Evolutionary conservation across 73 alveolate genomes (phyloP).

Genomic region (Paramecium sexaurelia): DNA sequence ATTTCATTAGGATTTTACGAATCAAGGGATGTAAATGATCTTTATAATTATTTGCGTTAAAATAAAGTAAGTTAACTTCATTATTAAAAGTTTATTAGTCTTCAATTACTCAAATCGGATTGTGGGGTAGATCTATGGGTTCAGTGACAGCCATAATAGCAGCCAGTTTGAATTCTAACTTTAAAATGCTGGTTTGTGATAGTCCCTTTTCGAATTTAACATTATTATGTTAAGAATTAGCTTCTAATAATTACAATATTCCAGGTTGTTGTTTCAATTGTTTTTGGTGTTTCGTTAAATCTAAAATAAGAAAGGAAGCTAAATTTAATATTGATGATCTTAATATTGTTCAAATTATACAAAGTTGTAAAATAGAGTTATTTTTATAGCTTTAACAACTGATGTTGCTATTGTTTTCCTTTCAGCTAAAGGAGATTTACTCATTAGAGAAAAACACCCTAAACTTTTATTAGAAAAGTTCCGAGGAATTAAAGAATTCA

Average conservation of each 20-base stretch:
- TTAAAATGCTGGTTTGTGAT: constrained; percentile 32
- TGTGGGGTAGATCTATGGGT: constrained; percentile 96
- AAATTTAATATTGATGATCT: constrained; percentile 24
- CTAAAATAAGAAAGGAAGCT: constrained; percentile 40
- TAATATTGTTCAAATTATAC: not conserved
- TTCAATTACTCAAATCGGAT: constrained; percentile 79
- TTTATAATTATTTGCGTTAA: constrained; percentile 74
- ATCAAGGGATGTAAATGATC: constrained; percentile 76
- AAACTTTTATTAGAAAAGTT: not conserved
- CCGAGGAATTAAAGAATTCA: constrained; percentile 4
- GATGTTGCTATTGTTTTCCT: constrained; percentile 21
- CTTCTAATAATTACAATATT: not conserved
- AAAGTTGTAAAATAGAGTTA: not conserved
- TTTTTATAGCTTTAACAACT: not conserved
- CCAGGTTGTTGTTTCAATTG: constrained; percentile 40
- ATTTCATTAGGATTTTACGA: constrained; percentile 91
- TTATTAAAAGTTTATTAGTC: constrained; percentile 31
- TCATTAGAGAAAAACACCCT: constrained; percentile 28
- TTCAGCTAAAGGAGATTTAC: not conserved
- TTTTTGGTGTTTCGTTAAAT: constrained; percentile 38
- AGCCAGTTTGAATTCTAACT: constrained; percentile 41
- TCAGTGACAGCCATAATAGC: constrained; percentile 92
- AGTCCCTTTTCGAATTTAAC: constrained; percentile 40
- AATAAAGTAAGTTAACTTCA: constrained; percentile 64
- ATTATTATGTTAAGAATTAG: not conserved